Evolutionary conservation across 2,329 filamentous ascomycete species (phyloP).

Genomic region (Fusarium tricinctum): DNA sequence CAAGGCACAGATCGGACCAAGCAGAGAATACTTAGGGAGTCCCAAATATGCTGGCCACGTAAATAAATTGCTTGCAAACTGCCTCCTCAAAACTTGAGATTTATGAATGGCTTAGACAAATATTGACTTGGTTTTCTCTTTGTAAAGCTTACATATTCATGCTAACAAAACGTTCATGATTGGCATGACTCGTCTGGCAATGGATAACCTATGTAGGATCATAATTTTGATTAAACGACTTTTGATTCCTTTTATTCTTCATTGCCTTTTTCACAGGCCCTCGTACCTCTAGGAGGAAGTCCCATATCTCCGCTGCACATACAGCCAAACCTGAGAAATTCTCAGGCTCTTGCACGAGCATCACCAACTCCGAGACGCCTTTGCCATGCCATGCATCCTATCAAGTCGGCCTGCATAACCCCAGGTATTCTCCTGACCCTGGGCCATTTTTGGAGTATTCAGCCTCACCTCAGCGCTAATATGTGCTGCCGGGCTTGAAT

Average conservation of each 20-base stretch:
- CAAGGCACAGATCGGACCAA: no score
- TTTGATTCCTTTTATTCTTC: slow-evolving; percentile 48
- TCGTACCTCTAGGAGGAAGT: slow-evolving; percentile 47
- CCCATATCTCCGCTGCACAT: slow-evolving; percentile 48
- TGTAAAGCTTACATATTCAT: neutral
- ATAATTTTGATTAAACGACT: slow-evolving; percentile 46
- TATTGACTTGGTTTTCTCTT: neutral
- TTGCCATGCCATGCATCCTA: slow-evolving; percentile 59
- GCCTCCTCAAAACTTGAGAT: no score
- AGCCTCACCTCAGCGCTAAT: slow-evolving; percentile 17
- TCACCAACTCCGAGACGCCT: slow-evolving; percentile 61
- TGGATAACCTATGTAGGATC: slow-evolving; percentile 12
- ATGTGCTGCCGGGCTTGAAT: slow-evolving; percentile 27
- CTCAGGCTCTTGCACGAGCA: slow-evolving; percentile 52
- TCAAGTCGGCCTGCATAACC: slow-evolving; percentile 53
- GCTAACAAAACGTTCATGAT: neutral
- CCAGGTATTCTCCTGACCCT: slow-evolving; percentile 43
- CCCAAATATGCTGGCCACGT: no score
- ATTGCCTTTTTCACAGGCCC: slow-evolving; percentile 43
- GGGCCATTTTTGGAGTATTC: slow-evolving; percentile 33
- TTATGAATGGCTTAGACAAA: neutral
- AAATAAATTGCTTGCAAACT: no score
- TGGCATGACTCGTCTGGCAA: neutral
- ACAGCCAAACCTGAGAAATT: slow-evolving; percentile 51
- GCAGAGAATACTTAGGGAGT: no score